phyloP scores from a whole-genome alignment of 1,139 yeast species.

The Scheffersomyces insectosa region DNA sequence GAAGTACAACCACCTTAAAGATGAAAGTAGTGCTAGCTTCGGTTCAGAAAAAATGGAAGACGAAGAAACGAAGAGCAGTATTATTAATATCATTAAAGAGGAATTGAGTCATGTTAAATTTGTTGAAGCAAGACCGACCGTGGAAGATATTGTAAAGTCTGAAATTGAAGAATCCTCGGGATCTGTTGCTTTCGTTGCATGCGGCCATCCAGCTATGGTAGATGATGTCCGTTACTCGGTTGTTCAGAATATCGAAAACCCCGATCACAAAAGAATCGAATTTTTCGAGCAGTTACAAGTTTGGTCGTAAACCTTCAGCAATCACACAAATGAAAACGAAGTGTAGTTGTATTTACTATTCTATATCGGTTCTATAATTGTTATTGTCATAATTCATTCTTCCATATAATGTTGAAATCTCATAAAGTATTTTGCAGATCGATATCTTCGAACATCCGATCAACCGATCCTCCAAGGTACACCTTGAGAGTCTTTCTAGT shows the following conservation, averaged over 20 bases:
- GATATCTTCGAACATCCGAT: slow-evolving; percentile 45
- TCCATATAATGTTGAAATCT: neutral
- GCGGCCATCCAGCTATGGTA: slow-evolving; percentile 58
- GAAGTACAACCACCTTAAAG: neutral
- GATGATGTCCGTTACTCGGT: slow-evolving; percentile 46
- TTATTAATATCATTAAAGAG: slow-evolving; percentile 14
- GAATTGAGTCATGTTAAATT: slow-evolving; percentile 28
- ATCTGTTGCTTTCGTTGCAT: slow-evolving; percentile 45
- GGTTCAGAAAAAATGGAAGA: slow-evolving; percentile 6
- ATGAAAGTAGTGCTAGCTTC: neutral
- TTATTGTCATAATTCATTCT: too few relatives aligned
- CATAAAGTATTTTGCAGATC: slow-evolving; percentile 1
- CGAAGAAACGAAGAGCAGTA: slow-evolving; percentile 3
- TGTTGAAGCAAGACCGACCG: slow-evolving; percentile 34
- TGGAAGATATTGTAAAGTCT: slow-evolving; percentile 24
- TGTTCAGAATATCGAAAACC: slow-evolving; percentile 25
- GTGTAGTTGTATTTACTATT: too few relatives aligned
- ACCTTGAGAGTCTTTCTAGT: slow-evolving; percentile 61
- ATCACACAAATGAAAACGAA: too few relatives aligned
- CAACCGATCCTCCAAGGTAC: slow-evolving; percentile 68
- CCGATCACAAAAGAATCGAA: slow-evolving; percentile 40
- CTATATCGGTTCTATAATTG: too few relatives aligned
- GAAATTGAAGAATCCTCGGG: slow-evolving; percentile 32
- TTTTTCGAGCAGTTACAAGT: slow-evolving; percentile 46
- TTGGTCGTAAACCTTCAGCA: slow-evolving; percentile 25